Evolutionary conservation across 352 stramenopile species (phyloP), one percentile per base, ranked within the genome.

Genomic region (Plasmopara viticola): DNA sequence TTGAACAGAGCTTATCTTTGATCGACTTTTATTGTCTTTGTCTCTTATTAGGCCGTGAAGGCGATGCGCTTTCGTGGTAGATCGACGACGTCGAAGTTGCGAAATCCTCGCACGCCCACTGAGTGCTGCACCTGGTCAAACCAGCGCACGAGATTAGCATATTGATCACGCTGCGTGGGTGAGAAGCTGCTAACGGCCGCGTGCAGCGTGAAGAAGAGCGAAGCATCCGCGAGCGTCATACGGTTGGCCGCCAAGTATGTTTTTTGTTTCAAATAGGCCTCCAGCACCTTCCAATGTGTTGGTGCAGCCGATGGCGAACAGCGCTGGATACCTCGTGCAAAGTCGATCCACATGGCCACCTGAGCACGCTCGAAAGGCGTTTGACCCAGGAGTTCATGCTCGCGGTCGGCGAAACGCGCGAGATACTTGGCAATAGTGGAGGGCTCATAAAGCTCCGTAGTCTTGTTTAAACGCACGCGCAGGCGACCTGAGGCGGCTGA

Each of bases 51-150:
- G 56, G 72, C 65, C 41, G 75, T 85, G 64, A 89, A 76, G 48
- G 76, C 72, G 61, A 74, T 62, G 55, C 75, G 70, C 48, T 75
- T 67, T 43, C 39, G 56, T 43, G 53, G 46, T 44, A 93, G 38
- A 39, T 78, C 60, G 49, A 93, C 38, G 53, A 93, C 53, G 30
- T 86, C 77, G 39, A 86, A 62, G 58, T 76, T 66, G n/a, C 64
- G 71, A 86, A 93, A 93, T 44, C 83, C 83, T 15, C 73, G 80
- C 44, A 93, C 78, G 57, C 83, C 83, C 42, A 68, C 80, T 50
- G 83, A 90, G 74, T 90, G 79, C 61, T 93, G 83, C 39, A 93
- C 58, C 65, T 93, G 83, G 67, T 93, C 78, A 51, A 93, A 93
- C 83, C 83, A 93, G 62, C 83, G 83, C 58, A 75, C 66, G 40